Conservation (phyloP, 2,329 filamentous ascomycete species). For the Pseudogymnoascus sp. region DNA sequence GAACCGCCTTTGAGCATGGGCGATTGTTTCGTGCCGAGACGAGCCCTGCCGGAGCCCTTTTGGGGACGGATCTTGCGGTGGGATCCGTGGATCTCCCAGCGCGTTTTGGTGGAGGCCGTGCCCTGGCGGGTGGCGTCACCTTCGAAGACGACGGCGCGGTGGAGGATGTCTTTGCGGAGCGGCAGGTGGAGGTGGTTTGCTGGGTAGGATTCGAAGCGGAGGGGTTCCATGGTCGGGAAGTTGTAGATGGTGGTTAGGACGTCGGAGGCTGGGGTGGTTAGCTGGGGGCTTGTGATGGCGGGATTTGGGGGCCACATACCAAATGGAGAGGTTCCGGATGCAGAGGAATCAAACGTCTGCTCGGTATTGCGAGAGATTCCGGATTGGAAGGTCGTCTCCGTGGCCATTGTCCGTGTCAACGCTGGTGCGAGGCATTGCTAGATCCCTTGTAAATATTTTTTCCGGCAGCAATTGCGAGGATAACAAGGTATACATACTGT, state of each 20-base stretch:
- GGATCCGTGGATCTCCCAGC: constrained; percentile 76
- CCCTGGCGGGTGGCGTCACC: constrained; percentile 82
- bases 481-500: constrained; percentile 24
- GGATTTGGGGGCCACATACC: constrained; percentile 11
- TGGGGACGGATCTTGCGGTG: constrained; percentile 74
- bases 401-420: constrained; percentile 39
- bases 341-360: neutral
- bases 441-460: constrained; percentile 11
- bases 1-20: constrained; percentile 79
- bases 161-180: constrained; percentile 81
- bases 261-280: constrained; percentile 38
- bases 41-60: constrained; percentile 76
- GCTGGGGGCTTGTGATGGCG: constrained; percentile 20
- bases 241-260: constrained; percentile 80
- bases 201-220: constrained; percentile 67
- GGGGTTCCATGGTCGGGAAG: constrained; percentile 84
- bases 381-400: constrained; percentile 31
- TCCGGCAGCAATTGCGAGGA: neutral
- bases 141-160: constrained; percentile 87
- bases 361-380: constrained; percentile 8
- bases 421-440: constrained; percentile 37
- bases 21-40: constrained; percentile 71
- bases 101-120: constrained; percentile 73
- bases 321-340: neutral
- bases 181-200: constrained; percentile 78